These are phyloP conservation scores for Erysimum pusillum DNA, from an alignment of 441 rosid species.

Conservation along the genomic window DNA sequence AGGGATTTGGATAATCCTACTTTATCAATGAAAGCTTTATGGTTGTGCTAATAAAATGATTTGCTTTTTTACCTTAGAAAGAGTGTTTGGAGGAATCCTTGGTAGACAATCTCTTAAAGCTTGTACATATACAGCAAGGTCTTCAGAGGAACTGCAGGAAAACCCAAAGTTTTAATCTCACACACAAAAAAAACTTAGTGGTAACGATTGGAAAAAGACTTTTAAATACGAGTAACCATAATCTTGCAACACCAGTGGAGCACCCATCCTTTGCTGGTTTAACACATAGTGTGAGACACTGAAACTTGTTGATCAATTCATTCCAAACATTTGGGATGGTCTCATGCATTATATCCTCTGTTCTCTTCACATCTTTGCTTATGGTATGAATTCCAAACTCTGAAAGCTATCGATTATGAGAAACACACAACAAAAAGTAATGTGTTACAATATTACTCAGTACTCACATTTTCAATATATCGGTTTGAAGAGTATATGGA, in stretches of 20 bases:
- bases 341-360: constrained; percentile 65
- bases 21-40: constrained; percentile 11
- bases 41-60: background rate
- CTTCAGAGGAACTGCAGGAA: constrained; percentile 69
- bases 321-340: constrained; percentile 66
- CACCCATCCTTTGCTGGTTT: constrained; percentile 98
- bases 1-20: constrained; percentile 8
- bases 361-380: constrained; percentile 72
- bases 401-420: constrained; percentile 64
- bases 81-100: constrained; percentile 82
- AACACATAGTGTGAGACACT: constrained; percentile 79
- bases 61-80: constrained; percentile 69
- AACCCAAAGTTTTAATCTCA: constrained; percentile 21
- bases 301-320: constrained; percentile 71
- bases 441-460: constrained; percentile 23
- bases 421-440: constrained; percentile 14
- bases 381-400: constrained; percentile 86
- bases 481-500: constrained; percentile 19
- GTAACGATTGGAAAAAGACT: constrained; percentile 4
- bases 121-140: constrained; percentile 73
- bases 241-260: constrained; percentile 97
- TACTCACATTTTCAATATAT: constrained; percentile 4
- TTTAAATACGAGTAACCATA: constrained; percentile 61
- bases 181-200: background rate
- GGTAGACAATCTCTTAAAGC: constrained; percentile 80